Evolutionary conservation across 495 filamentous ascomycete genomes (phyloP), one percentile per base, ranked within the genome.

Genomic region (Wilcoxina mikolae): DNA sequence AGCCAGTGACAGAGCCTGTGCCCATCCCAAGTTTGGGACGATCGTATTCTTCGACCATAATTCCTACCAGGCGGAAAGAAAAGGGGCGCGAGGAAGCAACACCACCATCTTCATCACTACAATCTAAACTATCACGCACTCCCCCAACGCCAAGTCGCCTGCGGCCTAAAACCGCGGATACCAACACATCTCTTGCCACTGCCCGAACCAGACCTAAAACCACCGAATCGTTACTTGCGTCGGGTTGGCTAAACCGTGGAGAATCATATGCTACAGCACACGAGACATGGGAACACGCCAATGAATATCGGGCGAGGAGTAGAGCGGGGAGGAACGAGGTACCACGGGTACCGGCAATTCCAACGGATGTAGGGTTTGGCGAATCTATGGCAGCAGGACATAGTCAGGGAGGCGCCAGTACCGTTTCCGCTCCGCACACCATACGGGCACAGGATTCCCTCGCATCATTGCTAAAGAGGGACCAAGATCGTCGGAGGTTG

Each of bases 401-500:
- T 0, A 65, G 62, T 53, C 58, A 61, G 23, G 47, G 48, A 24
- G 51, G 41, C 33, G 20, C 28, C n/a, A 60, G 62, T 51, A 66
- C 62, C 33, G 22, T 58, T 29, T 57, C 60, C 23, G 62, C 50
- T 9, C 20, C 55, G 39, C 52, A 55, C 17, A 65, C 57, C 28
- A 31, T 61, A 3, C 61, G 65, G 45, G 62, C 58, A 25, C 55
- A 57, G 23, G 65, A 66, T 58, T 66, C 63, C 41, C 57, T 62
- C 52, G 63, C 62, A 57, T 62, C 62, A 49, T 62, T 66, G 44
- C 52, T 66, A 56, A 65, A 59, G 42, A 20, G 24, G 15, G 46
- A 49, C 20, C 27, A 25, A 15, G 46, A 49, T 28, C 24, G 15
- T 3, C 24, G 25, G 22, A 49, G 25, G 46, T 15, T 28, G 43